Conservation (phyloP, 2,329 filamentous ascomycete species). For the Arthrobotrys sphaeroides region DNA sequence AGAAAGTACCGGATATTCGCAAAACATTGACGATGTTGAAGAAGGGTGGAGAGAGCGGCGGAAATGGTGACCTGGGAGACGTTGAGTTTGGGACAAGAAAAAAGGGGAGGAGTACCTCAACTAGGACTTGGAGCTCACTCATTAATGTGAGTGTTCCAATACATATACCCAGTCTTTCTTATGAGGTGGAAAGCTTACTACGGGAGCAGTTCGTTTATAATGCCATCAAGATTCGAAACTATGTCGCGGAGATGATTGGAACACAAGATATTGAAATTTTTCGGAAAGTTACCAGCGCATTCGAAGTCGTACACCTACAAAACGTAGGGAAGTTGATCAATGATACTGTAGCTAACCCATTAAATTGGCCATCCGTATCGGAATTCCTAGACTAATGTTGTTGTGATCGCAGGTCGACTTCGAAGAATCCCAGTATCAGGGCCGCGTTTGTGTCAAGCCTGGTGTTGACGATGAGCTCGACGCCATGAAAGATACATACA, state of each 20-base stretch:
- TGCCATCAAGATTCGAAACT: slow-evolving; percentile 74
- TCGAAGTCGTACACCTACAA: slow-evolving; percentile 71
- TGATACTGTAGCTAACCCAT: slow-evolving; percentile 65
- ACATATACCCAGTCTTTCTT: not conserved
- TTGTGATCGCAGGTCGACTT: slow-evolving; percentile 73
- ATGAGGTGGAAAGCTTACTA: not conserved
- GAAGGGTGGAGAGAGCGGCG: slow-evolving; percentile 69
- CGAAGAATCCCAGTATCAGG: slow-evolving; percentile 75
- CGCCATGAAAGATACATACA: slow-evolving; percentile 77
- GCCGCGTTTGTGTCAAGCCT: slow-evolving; percentile 75
- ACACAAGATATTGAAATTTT: slow-evolving; percentile 67
- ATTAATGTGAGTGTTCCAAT: slow-evolving; percentile 30
- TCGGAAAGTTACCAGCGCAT: slow-evolving; percentile 64
- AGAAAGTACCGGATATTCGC: slow-evolving; percentile 79
- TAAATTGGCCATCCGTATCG: not conserved
- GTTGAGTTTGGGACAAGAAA: not conserved
- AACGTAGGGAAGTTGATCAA: slow-evolving; percentile 76
- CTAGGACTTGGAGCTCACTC: slow-evolving; percentile 49
- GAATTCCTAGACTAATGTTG: not conserved
- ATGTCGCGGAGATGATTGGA: slow-evolving; percentile 68
- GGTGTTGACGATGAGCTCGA: slow-evolving; percentile 81
- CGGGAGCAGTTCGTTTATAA: slow-evolving; percentile 73
- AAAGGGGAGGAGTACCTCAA: slow-evolving; percentile 64
- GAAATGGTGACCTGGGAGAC: slow-evolving; percentile 54
- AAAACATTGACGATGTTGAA: slow-evolving; percentile 74